phyloP scores from a whole-genome alignment of 148 eudicot genomes.

The Nyssa sinensis region DNA sequence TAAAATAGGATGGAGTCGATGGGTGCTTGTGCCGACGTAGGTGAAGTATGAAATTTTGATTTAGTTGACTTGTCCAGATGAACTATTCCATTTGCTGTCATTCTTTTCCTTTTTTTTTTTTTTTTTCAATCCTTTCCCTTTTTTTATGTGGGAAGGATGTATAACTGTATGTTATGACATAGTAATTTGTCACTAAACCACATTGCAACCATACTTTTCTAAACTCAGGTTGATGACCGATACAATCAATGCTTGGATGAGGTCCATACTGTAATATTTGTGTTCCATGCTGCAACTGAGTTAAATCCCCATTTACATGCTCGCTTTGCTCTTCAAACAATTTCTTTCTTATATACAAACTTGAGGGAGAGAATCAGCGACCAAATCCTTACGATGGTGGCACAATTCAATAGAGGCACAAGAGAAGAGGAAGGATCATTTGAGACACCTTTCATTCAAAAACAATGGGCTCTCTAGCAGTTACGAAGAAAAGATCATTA shows the following conservation, averaged over 20 bases:
- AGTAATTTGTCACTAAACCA: not conserved
- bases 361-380: constrained; percentile 75
- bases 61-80: not conserved
- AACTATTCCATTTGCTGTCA: not conserved
- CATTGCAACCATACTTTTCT: not conserved
- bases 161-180: no score
- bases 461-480: constrained; percentile 92
- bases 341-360: constrained; percentile 60
- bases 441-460: constrained; percentile 69
- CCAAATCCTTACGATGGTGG: constrained; percentile 61
- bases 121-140: no score
- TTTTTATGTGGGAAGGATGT: not conserved
- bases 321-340: constrained; percentile 60
- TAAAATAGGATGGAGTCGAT: not conserved
- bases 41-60: not conserved
- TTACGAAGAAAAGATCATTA: constrained; percentile 73
- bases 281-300: constrained; percentile 85
- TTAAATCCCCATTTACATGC: constrained; percentile 68
- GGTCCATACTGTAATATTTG: constrained; percentile 75
- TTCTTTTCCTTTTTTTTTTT: no score
- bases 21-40: not conserved
- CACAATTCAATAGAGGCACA: constrained; percentile 13
- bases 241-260: constrained; percentile 78
- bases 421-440: constrained; percentile 37
- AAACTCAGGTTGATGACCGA: constrained; percentile 69